Evolutionary conservation across 495 filamentous ascomycete genomes (phyloP).

Genomic region (Tuber indicum): DNA sequence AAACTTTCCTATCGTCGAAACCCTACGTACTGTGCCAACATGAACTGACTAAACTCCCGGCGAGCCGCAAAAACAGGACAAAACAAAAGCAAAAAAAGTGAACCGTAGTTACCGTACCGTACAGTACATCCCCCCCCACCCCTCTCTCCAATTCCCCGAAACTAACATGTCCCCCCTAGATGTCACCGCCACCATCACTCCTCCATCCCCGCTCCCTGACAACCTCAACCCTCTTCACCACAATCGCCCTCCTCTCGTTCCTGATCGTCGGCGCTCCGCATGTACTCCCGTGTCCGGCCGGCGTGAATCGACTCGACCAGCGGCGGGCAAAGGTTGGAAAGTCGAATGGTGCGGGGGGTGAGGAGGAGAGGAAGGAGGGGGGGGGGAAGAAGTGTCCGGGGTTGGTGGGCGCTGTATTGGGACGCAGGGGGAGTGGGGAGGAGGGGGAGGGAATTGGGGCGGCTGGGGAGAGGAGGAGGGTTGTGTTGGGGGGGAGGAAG

Average conservation of each 20-base stretch:
- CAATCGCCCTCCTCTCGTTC: constrained; percentile 85
- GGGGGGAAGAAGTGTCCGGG: constrained; percentile 24
- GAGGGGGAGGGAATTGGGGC: constrained; percentile 11
- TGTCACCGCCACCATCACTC: constrained; percentile 61
- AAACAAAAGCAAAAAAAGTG: background rate
- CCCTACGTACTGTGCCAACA: background rate
- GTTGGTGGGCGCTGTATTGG: constrained; percentile 17
- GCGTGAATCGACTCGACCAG: constrained; percentile 20
- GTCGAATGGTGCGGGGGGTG: constrained; percentile 10
- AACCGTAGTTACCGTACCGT: too few relatives aligned
- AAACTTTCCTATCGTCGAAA: background rate
- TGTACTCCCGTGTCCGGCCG: constrained; percentile 81
- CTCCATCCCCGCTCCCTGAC: constrained; percentile 87
- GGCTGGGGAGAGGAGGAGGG: constrained; percentile 26
- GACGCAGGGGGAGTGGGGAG: constrained; percentile 6
- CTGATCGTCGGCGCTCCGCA: constrained; percentile 88
- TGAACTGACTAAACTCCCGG: background rate
- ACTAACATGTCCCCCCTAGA: constrained; percentile 39
- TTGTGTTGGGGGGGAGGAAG: constrained; percentile 27
- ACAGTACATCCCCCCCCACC: background rate
- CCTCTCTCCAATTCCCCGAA: background rate
- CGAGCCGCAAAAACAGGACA: too few relatives aligned
- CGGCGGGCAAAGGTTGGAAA: background rate
- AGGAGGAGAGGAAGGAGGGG: background rate
- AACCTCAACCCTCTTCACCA: constrained; percentile 87